Percentiles rank a stretch among this genome's conserved stretches.
Conservation (phyloP, 2,329 filamentous ascomycete species). For the Colletotrichum limetticola region DNA sequence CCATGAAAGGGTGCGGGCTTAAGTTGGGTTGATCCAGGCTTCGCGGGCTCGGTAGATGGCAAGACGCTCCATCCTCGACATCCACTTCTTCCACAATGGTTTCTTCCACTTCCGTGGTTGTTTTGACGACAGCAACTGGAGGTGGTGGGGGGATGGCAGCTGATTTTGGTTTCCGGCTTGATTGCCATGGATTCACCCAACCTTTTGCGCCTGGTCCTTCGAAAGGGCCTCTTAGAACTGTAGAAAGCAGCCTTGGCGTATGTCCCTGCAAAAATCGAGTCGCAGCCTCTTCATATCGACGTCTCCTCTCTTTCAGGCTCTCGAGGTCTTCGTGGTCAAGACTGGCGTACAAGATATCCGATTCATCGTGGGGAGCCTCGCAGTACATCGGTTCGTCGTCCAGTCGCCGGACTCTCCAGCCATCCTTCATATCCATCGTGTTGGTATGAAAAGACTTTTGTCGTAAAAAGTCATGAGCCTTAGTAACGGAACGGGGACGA, state of each 20-base stretch:
- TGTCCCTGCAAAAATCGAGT: conserved; percentile 67
- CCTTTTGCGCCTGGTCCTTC: conserved; percentile 47
- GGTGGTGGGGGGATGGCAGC: neutral
- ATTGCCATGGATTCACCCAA: conserved; percentile 65
- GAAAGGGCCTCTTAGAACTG: conserved; percentile 72
- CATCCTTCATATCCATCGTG: conserved; percentile 12
- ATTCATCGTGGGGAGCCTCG: conserved; percentile 50
- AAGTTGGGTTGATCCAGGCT: conserved; percentile 49
- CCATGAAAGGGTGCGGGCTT: conserved; percentile 43
- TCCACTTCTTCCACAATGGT: conserved; percentile 1
- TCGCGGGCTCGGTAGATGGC: conserved; percentile 55
- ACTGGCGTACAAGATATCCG: conserved; percentile 65
- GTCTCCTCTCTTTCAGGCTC: conserved; percentile 55
- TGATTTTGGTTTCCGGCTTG: conserved; percentile 38
- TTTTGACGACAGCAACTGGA: neutral
- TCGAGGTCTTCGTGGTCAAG: conserved; percentile 68
- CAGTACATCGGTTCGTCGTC: conserved; percentile 55
- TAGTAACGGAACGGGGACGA: neutral
- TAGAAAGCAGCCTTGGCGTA: conserved; percentile 67
- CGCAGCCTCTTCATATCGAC: conserved; percentile 69
- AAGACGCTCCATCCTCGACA: conserved; percentile 35
- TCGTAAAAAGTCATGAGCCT: neutral
- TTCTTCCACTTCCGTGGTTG: neutral
- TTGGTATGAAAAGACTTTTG: neutral
- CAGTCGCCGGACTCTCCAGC: conserved; percentile 21